Evolutionary conservation across 2,329 filamentous ascomycete species (phyloP).

Genomic region (Aspergillus sp.): DNA sequence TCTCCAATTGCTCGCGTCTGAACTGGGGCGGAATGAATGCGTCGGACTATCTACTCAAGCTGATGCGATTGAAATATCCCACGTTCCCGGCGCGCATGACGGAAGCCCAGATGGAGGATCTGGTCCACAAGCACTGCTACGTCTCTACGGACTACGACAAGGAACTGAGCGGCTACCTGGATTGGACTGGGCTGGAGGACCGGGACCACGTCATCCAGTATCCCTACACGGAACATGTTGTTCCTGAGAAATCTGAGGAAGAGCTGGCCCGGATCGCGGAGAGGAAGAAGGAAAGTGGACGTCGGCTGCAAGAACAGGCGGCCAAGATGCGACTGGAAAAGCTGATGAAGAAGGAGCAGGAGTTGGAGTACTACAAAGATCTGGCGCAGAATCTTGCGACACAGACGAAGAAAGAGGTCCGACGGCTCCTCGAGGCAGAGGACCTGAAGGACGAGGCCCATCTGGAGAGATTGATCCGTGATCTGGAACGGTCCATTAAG

Average conservation of each 20-base stretch:
- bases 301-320: constrained; percentile 89
- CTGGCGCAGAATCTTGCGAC: constrained; percentile 70
- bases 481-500: constrained; percentile 85
- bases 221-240: constrained; percentile 85
- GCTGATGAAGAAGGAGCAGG: constrained; percentile 90
- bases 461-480: constrained; percentile 79
- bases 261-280: constrained; percentile 88
- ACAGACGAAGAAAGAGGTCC: constrained; percentile 87
- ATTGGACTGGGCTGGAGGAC: constrained; percentile 90
- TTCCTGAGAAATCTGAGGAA: constrained; percentile 90
- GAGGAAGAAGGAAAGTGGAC: constrained; percentile 89
- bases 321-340: constrained; percentile 97
- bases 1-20: constrained; percentile 80
- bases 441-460: constrained; percentile 89
- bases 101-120: constrained; percentile 79
- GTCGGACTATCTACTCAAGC: constrained; percentile 86
- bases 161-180: constrained; percentile 74
- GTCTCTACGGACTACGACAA: constrained; percentile 78
- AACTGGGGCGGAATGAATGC: constrained; percentile 94
- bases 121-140: constrained; percentile 87
- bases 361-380: constrained; percentile 89
- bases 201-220: constrained; percentile 88
- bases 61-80: constrained; percentile 88
- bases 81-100: constrained; percentile 84
- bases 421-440: constrained; percentile 80